phyloP scores from a whole-genome alignment of 495 filamentous ascomycete species.

The Pyrenula massariospora region DNA sequence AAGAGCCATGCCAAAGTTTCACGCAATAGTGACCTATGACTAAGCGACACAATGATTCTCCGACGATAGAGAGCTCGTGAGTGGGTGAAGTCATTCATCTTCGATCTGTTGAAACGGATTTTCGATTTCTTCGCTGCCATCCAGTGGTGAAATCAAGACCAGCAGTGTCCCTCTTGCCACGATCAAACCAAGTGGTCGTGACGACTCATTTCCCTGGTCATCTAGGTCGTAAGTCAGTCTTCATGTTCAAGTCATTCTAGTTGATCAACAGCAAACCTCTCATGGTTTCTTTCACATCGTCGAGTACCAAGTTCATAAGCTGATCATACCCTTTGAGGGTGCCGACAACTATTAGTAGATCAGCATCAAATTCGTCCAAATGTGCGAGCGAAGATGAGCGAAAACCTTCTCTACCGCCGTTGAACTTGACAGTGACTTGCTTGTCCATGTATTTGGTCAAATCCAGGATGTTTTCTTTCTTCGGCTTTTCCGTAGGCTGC shows the following conservation, averaged over 20 bases:
- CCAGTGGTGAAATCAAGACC: slow-evolving; percentile 80
- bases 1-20: no score
- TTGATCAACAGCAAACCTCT: slow-evolving; percentile 45
- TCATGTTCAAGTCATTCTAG: neutral
- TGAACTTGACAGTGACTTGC: slow-evolving; percentile 89
- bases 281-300: slow-evolving; percentile 83
- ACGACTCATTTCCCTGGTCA: slow-evolving; percentile 80
- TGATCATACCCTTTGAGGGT: slow-evolving; percentile 91
- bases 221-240: slow-evolving; percentile 34
- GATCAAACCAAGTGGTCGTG: slow-evolving; percentile 75
- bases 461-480: slow-evolving; percentile 97
- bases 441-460: slow-evolving; percentile 94
- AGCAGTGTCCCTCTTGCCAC: slow-evolving; percentile 88
- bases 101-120: slow-evolving; percentile 79
- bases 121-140: slow-evolving; percentile 89
- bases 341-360: slow-evolving; percentile 52
- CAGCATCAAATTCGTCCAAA: neutral
- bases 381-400: slow-evolving; percentile 4
- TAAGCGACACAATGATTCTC: no score
- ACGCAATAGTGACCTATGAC: no score
- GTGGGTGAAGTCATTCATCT: slow-evolving; percentile 28
- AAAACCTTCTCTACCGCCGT: slow-evolving; percentile 83
- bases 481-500: slow-evolving; percentile 61
- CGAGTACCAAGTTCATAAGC: slow-evolving; percentile 93
- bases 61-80: no score